A percentile compares a stretch with the other conserved stretches of the same genome.
phyloP scores from a whole-genome alignment of 805 yeast species.

The Lipomyces spencermartinsiae region DNA sequence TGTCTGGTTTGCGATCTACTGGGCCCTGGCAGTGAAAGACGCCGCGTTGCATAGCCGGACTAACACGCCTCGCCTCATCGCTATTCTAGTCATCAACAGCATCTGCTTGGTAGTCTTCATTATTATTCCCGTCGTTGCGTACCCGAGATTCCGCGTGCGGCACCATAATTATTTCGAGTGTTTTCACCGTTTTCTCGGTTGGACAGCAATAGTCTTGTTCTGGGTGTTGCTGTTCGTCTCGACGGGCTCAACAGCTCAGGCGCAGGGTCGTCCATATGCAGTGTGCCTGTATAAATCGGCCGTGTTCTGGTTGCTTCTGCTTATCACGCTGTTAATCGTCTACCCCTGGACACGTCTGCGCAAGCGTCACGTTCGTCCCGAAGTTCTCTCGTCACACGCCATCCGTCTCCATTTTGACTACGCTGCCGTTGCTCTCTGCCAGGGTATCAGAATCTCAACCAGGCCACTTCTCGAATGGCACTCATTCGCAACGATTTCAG shows the following conservation, averaged over 20 bases:
- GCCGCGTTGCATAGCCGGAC: not conserved
- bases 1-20: not conserved
- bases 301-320: not conserved
- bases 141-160: not conserved
- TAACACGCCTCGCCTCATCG: not conserved
- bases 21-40: not conserved
- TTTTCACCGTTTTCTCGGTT: not conserved
- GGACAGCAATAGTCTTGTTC: not conserved
- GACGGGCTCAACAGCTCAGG: not conserved
- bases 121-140: not conserved
- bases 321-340: not conserved
- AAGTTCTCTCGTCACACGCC: not conserved
- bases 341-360: slow-evolving; percentile 4
- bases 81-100: not conserved
- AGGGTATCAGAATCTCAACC: not conserved
- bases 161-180: not conserved
- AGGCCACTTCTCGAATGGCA: slow-evolving; percentile 1
- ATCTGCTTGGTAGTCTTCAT: not conserved
- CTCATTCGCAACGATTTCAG: not conserved
- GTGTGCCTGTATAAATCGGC: not conserved
- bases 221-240: not conserved
- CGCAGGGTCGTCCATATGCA: not conserved
- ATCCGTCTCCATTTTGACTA: not conserved
- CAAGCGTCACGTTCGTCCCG: not conserved
- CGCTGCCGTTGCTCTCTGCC: not conserved